Base-by-base conservation (phyloP, 2,329 filamentous ascomycete species). In the Ceratocystis variospora region DNA sequence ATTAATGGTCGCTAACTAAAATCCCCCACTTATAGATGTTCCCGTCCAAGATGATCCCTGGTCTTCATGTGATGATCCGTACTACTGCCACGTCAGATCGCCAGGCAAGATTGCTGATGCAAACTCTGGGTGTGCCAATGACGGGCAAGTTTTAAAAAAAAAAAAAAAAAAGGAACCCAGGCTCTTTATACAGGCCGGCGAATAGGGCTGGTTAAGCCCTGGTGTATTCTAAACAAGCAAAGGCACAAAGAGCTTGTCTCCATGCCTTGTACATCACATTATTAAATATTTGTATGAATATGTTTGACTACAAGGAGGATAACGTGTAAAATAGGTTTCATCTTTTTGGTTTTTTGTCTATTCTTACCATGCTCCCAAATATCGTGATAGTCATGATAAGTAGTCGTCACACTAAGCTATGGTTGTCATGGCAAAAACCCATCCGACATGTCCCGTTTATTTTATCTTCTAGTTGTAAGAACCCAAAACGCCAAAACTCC, bases 21-120 rank as follows among this genome's bases (percentile, higher is more conserved):
- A 15, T 5, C 12, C 37, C 1, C 37, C 41, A 53, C 7, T 37
- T 55, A 61, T 66, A 85, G 81, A 81, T 84, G 77, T 85, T 84
- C 72, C 82, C 82, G 57, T 76, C 80, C 66, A 79, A 79, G 77
- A 87, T 94, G 87, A 88, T 96, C 71, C 89, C 92, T 17, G 91
- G 91, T 74, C 88, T 87, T 74, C 84, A 94, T 72, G 84, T 96
- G 71, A 88, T 87, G 67, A 81, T 96, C 66, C 87, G 94, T 75
- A 96, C 92, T 0, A 87, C 87, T 33, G 92, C 90, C 53, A 90
- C 81, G 31, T 93, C 88, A 33, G 90, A 96, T 75, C 86, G 87
- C 71, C 91, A 96, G 72, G 92, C 89, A 6, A 83, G 89, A 71
- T 77, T 96, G 68, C 80, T 96, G 64, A 79, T 68, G 25, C 91